phyloP scores from a whole-genome alignment of 495 filamentous ascomycete species.

The Chaetomium fimeti region DNA sequence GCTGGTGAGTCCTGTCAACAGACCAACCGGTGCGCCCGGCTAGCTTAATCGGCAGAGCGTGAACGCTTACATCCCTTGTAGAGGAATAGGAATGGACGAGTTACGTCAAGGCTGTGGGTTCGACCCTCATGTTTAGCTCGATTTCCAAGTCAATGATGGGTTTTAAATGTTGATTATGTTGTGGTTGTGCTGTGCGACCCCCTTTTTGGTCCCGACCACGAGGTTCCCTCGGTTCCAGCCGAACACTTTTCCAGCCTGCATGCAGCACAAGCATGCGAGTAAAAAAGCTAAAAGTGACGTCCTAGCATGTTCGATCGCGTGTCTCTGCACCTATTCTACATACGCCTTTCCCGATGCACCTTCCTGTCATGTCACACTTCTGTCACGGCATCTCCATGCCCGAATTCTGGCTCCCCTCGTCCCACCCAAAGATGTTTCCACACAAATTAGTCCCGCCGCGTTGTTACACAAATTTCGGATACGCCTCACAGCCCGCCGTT shows the following conservation, averaged over 20 bases:
- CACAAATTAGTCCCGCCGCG: background rate
- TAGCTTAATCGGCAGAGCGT: constrained; percentile 85
- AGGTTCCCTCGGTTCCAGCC: no score
- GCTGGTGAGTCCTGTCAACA: background rate
- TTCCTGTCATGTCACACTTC: no score
- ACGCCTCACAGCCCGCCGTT: background rate
- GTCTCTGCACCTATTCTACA: no score
- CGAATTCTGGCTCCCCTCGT: no score
- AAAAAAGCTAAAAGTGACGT: no score
- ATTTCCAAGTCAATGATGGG: background rate
- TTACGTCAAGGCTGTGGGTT: background rate
- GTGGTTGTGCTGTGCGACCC: background rate
- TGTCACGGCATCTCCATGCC: no score
- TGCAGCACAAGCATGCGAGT: no score
- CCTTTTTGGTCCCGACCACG: background rate
- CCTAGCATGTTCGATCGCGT: no score
- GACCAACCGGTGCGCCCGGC: constrained; percentile 37
- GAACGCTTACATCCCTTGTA: constrained; percentile 61
- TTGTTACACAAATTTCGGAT: background rate
- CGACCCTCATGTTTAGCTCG: background rate
- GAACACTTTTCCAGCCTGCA: no score
- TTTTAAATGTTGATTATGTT: background rate
- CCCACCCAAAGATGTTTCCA: no score
- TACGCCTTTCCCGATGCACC: no score
- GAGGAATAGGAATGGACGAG: background rate